These are phyloP conservation scores for Podaxis sp. DNA, from an alignment of 768 basidiomycete species.

Conservation along the genomic window DNA sequence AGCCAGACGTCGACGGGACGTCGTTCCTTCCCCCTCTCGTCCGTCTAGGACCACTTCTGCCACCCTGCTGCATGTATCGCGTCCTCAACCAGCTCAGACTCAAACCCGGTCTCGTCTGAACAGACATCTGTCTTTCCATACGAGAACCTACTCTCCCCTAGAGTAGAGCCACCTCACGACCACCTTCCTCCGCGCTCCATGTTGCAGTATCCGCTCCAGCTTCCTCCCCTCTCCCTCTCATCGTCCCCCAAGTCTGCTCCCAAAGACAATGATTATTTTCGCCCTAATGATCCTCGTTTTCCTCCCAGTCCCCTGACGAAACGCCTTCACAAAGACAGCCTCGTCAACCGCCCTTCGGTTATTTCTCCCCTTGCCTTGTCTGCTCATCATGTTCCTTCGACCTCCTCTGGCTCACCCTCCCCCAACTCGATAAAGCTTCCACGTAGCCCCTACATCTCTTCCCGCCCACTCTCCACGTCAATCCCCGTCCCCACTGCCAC, in stretches of 20 bases:
- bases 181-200: constrained; percentile 34
- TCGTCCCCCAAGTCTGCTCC: constrained; percentile 27
- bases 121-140: constrained; percentile 20
- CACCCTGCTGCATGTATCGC: constrained; percentile 31
- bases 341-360: constrained; percentile 23
- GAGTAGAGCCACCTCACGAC: constrained; percentile 17
- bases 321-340: constrained; percentile 35
- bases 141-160: constrained; percentile 11
- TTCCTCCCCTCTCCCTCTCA: constrained; percentile 35
- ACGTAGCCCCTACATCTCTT: constrained; percentile 36
- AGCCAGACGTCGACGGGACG: constrained; percentile 23
- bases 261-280: constrained; percentile 33
- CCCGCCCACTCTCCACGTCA: constrained; percentile 26
- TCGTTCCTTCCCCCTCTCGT: constrained; percentile 17
- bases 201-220: constrained; percentile 55
- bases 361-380: constrained; percentile 25
- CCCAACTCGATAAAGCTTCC: constrained; percentile 29
- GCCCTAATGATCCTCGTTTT: constrained; percentile 36
- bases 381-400: constrained; percentile 29
- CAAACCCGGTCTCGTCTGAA: constrained; percentile 59
- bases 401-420: constrained; percentile 33
- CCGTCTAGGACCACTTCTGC: constrained; percentile 3
- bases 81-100: constrained; percentile 36
- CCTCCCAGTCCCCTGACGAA: constrained; percentile 25
- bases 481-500: constrained; percentile 24